These are phyloP conservation scores for Juglanconis oblonga DNA, from an alignment of 2,329 filamentous ascomycete genomes.

Conservation along the genomic window DNA sequence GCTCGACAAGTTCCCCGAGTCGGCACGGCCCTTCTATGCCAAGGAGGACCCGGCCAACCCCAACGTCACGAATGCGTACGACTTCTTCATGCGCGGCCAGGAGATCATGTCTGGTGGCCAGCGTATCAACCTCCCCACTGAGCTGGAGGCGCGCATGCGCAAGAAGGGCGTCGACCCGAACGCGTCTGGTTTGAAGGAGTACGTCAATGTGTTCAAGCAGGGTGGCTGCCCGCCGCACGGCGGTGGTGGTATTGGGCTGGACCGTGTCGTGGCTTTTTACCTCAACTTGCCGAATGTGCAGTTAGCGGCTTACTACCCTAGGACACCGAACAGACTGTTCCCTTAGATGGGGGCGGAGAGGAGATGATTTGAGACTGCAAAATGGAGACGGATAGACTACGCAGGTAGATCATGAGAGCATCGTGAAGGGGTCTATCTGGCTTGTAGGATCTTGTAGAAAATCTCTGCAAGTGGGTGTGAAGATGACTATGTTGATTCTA, in stretches of 20 bases:
- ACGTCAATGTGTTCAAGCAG: slow-evolving; percentile 75
- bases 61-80: slow-evolving; percentile 65
- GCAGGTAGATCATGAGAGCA: not conserved
- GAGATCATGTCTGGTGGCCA: slow-evolving; percentile 92
- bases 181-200: slow-evolving; percentile 77
- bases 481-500: no score
- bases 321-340: slow-evolving; percentile 57
- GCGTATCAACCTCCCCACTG: slow-evolving; percentile 77
- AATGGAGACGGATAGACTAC: not conserved
- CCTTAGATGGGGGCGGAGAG: slow-evolving; percentile 33
- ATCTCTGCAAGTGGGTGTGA: no score
- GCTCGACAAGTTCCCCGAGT: slow-evolving; percentile 91
- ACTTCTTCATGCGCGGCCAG: slow-evolving; percentile 90
- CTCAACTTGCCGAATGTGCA: slow-evolving; percentile 58
- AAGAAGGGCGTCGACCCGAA: slow-evolving; percentile 77
- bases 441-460: no score
- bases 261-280: slow-evolving; percentile 75
- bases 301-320: slow-evolving; percentile 55
- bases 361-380: not conserved
- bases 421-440: not conserved
- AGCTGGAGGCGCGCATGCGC: slow-evolving; percentile 75
- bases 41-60: slow-evolving; percentile 70
- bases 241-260: slow-evolving; percentile 84
- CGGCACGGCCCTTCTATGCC: slow-evolving; percentile 87
- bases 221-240: slow-evolving; percentile 88